Percentiles rank a stretch among this genome's conserved stretches.
Evolutionary conservation across 129 eudicot species (phyloP).

Genomic region (Tanacetum coccineum): DNA sequence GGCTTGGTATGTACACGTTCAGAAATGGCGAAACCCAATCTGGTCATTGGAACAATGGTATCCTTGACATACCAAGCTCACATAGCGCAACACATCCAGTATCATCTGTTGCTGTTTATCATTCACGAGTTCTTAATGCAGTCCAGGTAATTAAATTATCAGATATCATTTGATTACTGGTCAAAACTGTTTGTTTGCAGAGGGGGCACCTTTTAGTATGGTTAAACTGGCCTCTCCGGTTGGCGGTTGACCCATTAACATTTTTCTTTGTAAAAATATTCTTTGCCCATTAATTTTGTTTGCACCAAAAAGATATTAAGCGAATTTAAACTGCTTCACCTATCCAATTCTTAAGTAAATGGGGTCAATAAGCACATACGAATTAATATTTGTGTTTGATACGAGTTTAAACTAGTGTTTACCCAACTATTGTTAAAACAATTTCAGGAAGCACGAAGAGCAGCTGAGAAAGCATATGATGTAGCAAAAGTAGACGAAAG

Average conservation of each 20-base stretch:
- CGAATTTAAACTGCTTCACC: no score
- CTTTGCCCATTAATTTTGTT: no score
- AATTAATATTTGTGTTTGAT: no score
- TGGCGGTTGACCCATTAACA: no score
- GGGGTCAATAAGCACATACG: no score
- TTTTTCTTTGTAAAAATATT: no score
- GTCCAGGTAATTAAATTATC: conserved; percentile 54
- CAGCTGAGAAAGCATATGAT: conserved; percentile 83
- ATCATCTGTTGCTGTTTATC: conserved; percentile 80
- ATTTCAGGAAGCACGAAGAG: conserved; percentile 80
- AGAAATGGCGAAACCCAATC: conserved; percentile 87
- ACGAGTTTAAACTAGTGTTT: no score
- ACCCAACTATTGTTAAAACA: background rate
- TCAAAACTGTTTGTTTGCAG: background rate
- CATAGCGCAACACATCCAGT: conserved; percentile 57
- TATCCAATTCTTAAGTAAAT: no score
- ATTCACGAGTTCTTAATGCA: conserved; percentile 73
- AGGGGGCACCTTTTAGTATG: no score
- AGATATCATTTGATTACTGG: background rate
- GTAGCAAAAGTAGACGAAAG: conserved; percentile 84
- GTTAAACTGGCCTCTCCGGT: no score
- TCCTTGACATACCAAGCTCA: conserved; percentile 79
- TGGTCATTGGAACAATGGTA: conserved; percentile 89
- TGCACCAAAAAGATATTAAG: no score
- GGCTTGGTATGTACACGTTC: conserved; percentile 87